Evolutionary conservation across 2,329 filamentous ascomycete species (phyloP).

Genomic region (Trichoderma sp.): DNA sequence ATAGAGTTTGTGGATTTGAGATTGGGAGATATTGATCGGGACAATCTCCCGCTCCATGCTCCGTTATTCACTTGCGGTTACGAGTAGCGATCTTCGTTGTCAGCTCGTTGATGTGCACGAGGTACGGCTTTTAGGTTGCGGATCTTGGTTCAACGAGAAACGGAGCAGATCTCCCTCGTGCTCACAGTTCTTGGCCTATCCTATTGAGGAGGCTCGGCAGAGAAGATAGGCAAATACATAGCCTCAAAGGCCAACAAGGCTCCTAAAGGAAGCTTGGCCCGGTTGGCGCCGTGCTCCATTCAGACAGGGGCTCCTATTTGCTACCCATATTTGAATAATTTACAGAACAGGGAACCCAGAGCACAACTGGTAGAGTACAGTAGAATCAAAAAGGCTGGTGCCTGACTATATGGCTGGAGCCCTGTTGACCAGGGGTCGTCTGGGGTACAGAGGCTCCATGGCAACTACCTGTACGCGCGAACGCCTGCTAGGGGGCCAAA

Average conservation of each 20-base stretch:
- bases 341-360: background rate
- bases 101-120: background rate
- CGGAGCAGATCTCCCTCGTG: background rate
- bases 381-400: background rate
- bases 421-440: constrained; percentile 10
- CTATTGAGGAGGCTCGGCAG: constrained; percentile 10
- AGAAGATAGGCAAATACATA: constrained; percentile 4
- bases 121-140: background rate
- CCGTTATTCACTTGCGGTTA: background rate
- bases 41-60: constrained; percentile 18
- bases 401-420: constrained; percentile 15
- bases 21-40: constrained; percentile 5
- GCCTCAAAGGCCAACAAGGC: background rate
- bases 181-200: background rate
- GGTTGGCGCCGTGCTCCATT: constrained; percentile 8
- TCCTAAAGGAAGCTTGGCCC: constrained; percentile 20
- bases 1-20: background rate
- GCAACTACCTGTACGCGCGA: constrained; percentile 9
- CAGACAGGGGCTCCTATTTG: background rate
- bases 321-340: background rate
- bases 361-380: too few relatives aligned
- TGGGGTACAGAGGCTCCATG: constrained; percentile 24
- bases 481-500: background rate
- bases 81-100: background rate
- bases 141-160: background rate